phyloP scores from a whole-genome alignment of 371 early-diverging fungal genomes.

The Nematocida ironsii region DNA sequence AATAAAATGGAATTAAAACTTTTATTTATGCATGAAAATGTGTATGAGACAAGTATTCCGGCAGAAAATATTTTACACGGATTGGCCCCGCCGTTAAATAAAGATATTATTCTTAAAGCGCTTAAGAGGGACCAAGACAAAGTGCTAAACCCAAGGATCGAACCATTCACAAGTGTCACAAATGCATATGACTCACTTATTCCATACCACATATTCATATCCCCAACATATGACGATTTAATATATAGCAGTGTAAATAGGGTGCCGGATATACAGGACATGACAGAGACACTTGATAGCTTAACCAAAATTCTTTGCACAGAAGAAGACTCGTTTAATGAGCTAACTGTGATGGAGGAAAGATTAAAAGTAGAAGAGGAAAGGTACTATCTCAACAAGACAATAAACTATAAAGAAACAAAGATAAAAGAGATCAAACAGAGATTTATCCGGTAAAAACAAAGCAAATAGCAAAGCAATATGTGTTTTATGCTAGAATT shows the following conservation, averaged over 20 bases:
- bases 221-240: constrained; percentile 63
- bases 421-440: constrained; percentile 57
- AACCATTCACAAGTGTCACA: constrained; percentile 60
- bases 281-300: constrained; percentile 13
- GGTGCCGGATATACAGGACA: neutral
- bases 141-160: constrained; percentile 61
- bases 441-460: constrained; percentile 5
- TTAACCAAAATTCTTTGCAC: constrained; percentile 36
- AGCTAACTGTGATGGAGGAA: constrained; percentile 56
- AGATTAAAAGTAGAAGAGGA: constrained; percentile 56
- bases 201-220: constrained; percentile 66
- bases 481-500: no score
- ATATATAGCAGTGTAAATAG: constrained; percentile 57
- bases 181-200: constrained; percentile 69
- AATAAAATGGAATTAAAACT: constrained; percentile 48
- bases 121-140: constrained; percentile 64
- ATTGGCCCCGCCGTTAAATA: constrained; percentile 19
- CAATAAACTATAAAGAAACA: constrained; percentile 43
- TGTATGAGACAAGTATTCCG: neutral
- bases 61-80: constrained; percentile 20
- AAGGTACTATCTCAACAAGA: constrained; percentile 57
- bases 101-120: constrained; percentile 61
- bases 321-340: constrained; percentile 24
- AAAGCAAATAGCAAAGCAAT: no score
- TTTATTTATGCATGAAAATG: constrained; percentile 45